Conservation (phyloP, 108 stramenopile species). For the Skeletonema potamos region DNA sequence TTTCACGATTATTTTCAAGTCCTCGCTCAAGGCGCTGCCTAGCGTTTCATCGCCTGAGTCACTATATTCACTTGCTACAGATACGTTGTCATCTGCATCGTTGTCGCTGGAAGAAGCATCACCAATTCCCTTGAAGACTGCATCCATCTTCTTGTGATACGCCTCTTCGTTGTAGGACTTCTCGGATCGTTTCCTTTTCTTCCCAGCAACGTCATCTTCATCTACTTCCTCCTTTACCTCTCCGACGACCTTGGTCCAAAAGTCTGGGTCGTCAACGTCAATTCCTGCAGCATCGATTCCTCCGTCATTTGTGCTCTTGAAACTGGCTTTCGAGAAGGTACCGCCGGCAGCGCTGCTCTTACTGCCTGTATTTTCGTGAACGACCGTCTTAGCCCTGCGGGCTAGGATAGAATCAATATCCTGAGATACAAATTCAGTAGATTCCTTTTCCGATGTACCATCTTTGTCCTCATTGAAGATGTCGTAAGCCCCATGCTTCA, state of each 20-base stretch:
- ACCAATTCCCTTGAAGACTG: conserved; percentile 10
- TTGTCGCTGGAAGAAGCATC: conserved; percentile 11
- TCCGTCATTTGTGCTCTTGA: conserved; percentile 58
- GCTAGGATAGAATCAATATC: conserved; percentile 89
- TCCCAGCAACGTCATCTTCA: conserved; percentile 47
- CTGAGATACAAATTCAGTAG: conserved; percentile 76
- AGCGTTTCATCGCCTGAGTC: conserved; percentile 34
- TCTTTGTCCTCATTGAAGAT: conserved; percentile 88
- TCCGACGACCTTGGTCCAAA: conserved; percentile 91
- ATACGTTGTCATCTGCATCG: conserved; percentile 37
- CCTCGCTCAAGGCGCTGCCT: conserved; percentile 34
- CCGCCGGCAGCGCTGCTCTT: conserved; percentile 77
- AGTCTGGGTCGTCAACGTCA: conserved; percentile 89
- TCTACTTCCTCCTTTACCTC: conserved; percentile 51
- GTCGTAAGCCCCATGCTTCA: conserved; percentile 89
- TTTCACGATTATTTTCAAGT: conserved; percentile 23
- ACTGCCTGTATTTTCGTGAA: conserved; percentile 82
- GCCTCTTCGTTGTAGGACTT: conserved; percentile 66
- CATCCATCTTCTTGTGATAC: conserved; percentile 42
- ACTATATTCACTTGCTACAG: conserved; percentile 27
- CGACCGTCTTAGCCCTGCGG: conserved; percentile 66
- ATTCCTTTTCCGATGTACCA: conserved; percentile 76
- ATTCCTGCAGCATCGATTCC: conserved; percentile 38
- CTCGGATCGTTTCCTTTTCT: conserved; percentile 48
- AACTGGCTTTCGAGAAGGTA: conserved; percentile 92